Evolutionary conservation across 1,139 yeast genomes (phyloP).

Genomic region (Magnusiomyces suaveolens): DNA sequence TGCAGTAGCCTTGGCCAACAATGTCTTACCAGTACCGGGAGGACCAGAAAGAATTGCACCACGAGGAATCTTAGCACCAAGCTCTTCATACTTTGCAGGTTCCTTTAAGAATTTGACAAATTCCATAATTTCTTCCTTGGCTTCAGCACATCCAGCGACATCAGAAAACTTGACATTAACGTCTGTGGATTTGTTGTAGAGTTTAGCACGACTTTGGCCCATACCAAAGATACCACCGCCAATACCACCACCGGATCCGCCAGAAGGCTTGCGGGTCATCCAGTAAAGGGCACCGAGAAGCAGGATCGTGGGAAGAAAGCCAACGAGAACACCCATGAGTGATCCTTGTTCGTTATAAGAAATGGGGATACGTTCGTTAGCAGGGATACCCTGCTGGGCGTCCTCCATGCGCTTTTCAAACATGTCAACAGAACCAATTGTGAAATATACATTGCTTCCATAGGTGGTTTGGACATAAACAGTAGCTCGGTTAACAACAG

Average conservation of each 20-base stretch:
- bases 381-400: slow-evolving; percentile 60
- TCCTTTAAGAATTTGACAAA: slow-evolving; percentile 86
- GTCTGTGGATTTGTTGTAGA: slow-evolving; percentile 85
- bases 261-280: slow-evolving; percentile 37
- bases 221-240: slow-evolving; percentile 42
- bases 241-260: slow-evolving; percentile 42
- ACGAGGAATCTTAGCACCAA: slow-evolving; percentile 95
- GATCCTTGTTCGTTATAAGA: slow-evolving; percentile 64
- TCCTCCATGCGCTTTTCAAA: slow-evolving; percentile 77
- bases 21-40: slow-evolving; percentile 99
- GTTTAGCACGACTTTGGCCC: slow-evolving; percentile 83
- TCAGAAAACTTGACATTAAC: slow-evolving; percentile 81
- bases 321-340: slow-evolving; percentile 50
- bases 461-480: slow-evolving; percentile 8
- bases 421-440: slow-evolving; percentile 85
- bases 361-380: slow-evolving; percentile 70
- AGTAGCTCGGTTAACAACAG: slow-evolving; percentile 49
- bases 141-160: slow-evolving; percentile 96
- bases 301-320: slow-evolving; percentile 74
- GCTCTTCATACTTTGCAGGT: slow-evolving; percentile 77
- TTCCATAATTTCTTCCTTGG: slow-evolving; percentile 97
- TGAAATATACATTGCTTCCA: slow-evolving; percentile 43
- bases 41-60: slow-evolving; percentile 97
- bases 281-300: slow-evolving; percentile 76
- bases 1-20: slow-evolving; percentile 96